Evolutionary conservation across 768 basidiomycete genomes (phyloP).

Genomic region (Boletus rubroflammeus): DNA sequence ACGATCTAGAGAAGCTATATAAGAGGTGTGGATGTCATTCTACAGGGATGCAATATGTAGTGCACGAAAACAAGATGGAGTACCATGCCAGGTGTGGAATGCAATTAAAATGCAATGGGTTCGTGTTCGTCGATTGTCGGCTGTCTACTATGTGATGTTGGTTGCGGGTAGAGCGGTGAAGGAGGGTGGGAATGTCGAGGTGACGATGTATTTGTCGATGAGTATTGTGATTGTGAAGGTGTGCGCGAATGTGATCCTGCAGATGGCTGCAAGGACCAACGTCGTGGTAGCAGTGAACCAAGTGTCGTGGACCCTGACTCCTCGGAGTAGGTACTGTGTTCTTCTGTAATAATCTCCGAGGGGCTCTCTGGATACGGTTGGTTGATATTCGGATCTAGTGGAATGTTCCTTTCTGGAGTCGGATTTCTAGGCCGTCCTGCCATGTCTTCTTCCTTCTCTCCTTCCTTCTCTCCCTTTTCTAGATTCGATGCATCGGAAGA

Average conservation of each 20-base stretch:
- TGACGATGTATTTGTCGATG: conserved; percentile 28
- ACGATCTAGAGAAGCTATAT: conserved; percentile 22
- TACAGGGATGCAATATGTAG: conserved; percentile 1
- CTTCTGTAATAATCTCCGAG: conserved; percentile 21
- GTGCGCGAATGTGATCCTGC: conserved; percentile 28
- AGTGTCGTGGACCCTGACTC: conserved; percentile 35
- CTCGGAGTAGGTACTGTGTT: conserved; percentile 29
- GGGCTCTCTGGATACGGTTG: conserved; percentile 44
- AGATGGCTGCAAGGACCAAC: conserved; percentile 33
- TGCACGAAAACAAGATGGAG: conserved; percentile 1
- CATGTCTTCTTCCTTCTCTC: conserved; percentile 17
- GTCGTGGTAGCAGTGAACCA: conserved; percentile 32
- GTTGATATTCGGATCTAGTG: conserved; percentile 39
- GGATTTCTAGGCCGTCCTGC: conserved; percentile 46
- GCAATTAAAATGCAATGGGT: conserved; percentile 15
- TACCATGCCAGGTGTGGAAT: neutral
- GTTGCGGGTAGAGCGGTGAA: conserved; percentile 27
- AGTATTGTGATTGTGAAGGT: conserved; percentile 32
- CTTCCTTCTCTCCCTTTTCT: conserved; percentile 29
- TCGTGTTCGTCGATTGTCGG: conserved; percentile 32
- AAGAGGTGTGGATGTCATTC: conserved; percentile 6
- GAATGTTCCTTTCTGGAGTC: conserved; percentile 46
- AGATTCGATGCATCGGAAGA: conserved; percentile 17
- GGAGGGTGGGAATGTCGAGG: conserved; percentile 31
- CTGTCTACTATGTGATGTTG: conserved; percentile 29